Evolutionary conservation across 2,329 filamentous ascomycete genomes (phyloP).

Genomic region (Fusarium azukiicola): DNA sequence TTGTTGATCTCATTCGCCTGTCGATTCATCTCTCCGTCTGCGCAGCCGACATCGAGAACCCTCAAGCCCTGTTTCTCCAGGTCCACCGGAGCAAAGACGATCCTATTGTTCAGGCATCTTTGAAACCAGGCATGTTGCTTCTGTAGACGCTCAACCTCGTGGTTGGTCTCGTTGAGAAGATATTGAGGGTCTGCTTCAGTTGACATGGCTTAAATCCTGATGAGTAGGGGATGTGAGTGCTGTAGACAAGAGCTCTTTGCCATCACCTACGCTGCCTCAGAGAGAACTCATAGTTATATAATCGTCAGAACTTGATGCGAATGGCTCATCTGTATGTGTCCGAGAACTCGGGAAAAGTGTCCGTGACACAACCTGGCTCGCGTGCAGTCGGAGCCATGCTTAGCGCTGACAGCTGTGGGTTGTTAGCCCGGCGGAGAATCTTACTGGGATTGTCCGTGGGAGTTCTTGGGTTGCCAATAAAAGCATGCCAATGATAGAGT

Average conservation of each 20-base stretch:
- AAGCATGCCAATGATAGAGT: neutral
- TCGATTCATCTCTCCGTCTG: slow-evolving; percentile 9
- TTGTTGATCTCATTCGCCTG: accelerated
- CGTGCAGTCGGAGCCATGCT: neutral
- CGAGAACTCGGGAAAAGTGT: neutral
- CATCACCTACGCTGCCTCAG: neutral
- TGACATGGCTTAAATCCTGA: neutral
- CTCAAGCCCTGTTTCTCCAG: slow-evolving; percentile 13
- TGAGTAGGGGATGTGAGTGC: neutral
- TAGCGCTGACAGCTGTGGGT: neutral
- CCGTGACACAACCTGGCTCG: neutral
- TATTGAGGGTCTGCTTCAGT: slow-evolving; percentile 19
- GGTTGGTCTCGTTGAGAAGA: slow-evolving; percentile 20
- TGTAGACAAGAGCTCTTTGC: neutral
- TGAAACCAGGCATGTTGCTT: slow-evolving; percentile 39
- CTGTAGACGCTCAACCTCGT: slow-evolving; percentile 37
- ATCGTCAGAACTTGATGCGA: neutral
- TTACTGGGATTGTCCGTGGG: neutral
- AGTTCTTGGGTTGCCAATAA: neutral
- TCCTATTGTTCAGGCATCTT: slow-evolving; percentile 26
- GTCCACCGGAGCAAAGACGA: slow-evolving; percentile 29
- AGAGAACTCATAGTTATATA: neutral
- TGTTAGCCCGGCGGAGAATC: neutral
- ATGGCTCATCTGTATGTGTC: neutral
- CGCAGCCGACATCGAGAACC: slow-evolving; percentile 38